Conservation (phyloP, 148 eudicot genomes). For the Amaranthus cruentus region DNA sequence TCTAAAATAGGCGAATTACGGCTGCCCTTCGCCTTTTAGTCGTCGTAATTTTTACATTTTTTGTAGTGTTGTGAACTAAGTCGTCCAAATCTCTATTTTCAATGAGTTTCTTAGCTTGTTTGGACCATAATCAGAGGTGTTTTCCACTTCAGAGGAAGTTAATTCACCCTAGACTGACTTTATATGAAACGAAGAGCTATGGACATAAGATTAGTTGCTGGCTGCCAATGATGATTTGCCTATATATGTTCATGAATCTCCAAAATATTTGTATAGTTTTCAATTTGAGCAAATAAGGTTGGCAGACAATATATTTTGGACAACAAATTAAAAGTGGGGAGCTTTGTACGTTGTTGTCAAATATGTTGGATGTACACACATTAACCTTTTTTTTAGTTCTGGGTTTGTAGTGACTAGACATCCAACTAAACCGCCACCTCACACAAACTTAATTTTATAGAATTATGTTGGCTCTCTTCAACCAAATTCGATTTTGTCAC, state of each 20-base stretch:
- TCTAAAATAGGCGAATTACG: too few species aligned
- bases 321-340: constrained; percentile 10
- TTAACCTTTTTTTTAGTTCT: neutral
- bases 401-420: constrained; percentile 8
- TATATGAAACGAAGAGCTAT: too few species aligned
- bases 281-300: neutral
- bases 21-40: too few species aligned
- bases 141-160: too few species aligned
- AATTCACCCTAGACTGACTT: too few species aligned
- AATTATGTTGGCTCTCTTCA: constrained; percentile 3
- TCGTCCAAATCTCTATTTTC: too few species aligned
- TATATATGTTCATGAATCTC: neutral
- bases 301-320: constrained; percentile 18
- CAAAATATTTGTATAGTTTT: neutral
- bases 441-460: neutral
- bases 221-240: too few species aligned
- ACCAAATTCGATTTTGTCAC: constrained; percentile 14
- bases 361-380: neutral
- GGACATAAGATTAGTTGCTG: too few species aligned
- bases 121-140: too few species aligned
- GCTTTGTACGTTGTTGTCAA: constrained; percentile 8
- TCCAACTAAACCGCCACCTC: constrained; percentile 7
- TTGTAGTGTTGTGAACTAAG: too few species aligned
- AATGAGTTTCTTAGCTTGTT: too few species aligned
- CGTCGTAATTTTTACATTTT: too few species aligned